A percentile compares a stretch with the other conserved stretches of the same genome.
These are phyloP conservation scores for Rhytidiadelphus loreus DNA, from an alignment of 225 moss, liverwort and hornwort species.

Conservation along the genomic window DNA sequence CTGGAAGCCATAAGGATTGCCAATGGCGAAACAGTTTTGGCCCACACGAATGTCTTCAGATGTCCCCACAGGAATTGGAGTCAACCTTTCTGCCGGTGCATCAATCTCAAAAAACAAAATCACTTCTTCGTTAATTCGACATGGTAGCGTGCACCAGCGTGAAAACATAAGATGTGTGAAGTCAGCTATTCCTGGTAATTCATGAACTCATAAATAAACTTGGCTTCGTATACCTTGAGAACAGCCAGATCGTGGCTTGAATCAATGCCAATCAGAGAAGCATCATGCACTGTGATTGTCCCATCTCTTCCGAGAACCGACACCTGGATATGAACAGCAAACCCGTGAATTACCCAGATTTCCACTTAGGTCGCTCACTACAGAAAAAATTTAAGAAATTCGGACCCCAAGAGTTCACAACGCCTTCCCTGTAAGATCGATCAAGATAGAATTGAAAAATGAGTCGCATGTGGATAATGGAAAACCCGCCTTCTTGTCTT, in stretches of 20 bases:
- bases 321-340: constrained; percentile 15
- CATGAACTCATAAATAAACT: not conserved
- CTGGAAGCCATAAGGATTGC: constrained; percentile 61
- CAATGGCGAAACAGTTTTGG: constrained; percentile 57
- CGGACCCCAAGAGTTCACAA: not conserved
- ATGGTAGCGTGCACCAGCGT: not conserved
- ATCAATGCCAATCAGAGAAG: constrained; percentile 42
- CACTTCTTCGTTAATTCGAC: not conserved
- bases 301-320: constrained; percentile 49
- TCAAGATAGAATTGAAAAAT: not conserved
- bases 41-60: constrained; percentile 60
- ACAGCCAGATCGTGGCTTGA: constrained; percentile 57
- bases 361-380: not conserved
- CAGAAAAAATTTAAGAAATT: not conserved
- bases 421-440: not conserved
- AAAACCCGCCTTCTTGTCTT: not conserved
- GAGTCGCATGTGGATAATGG: not conserved
- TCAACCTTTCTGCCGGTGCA: constrained; percentile 23
- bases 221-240: constrained; percentile 25
- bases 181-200: not conserved
- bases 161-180: not conserved
- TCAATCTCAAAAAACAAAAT: constrained; percentile 25
- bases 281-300: constrained; percentile 29
- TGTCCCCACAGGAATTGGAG: constrained; percentile 42
- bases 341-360: not conserved